Conservation (phyloP, 2,329 filamentous ascomycete species). For the Albifimbria verrucaria region DNA sequence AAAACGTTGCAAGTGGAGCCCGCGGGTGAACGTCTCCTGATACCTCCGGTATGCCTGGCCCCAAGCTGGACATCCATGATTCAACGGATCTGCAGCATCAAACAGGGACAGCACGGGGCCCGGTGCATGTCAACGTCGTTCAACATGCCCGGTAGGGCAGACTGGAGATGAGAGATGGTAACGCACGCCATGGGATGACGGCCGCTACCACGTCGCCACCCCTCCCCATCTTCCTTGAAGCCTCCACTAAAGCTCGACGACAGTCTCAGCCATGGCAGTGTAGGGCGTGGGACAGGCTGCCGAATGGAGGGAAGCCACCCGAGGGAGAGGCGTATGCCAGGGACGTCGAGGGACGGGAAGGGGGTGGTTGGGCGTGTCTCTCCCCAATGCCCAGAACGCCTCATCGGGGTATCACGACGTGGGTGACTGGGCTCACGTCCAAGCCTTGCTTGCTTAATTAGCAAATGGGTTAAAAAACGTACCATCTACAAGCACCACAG, state of each 20-base stretch:
- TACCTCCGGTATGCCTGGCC: constrained; percentile 8
- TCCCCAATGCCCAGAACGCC: background rate
- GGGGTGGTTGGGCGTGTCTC: background rate
- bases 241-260: background rate
- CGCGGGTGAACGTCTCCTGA: background rate
- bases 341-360: background rate
- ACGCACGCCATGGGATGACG: constrained; percentile 13
- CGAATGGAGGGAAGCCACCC: background rate
- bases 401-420: background rate
- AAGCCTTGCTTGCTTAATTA: background rate
- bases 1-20: constrained; percentile 7
- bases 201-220: background rate
- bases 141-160: constrained; percentile 17
- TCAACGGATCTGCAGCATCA: constrained; percentile 14
- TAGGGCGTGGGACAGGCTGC: background rate
- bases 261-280: background rate
- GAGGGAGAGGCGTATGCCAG: background rate
- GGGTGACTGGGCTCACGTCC: background rate
- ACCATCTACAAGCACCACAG: too few relatives aligned
- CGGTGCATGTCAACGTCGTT: background rate
- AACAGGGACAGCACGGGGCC: background rate
- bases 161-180: constrained; percentile 12
- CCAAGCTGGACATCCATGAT: constrained; percentile 16
- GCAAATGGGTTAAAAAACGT: background rate
- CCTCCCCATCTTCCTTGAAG: background rate